Conservation (phyloP, 2,329 filamentous ascomycete genomes). For the Neonectria coccinea region DNA sequence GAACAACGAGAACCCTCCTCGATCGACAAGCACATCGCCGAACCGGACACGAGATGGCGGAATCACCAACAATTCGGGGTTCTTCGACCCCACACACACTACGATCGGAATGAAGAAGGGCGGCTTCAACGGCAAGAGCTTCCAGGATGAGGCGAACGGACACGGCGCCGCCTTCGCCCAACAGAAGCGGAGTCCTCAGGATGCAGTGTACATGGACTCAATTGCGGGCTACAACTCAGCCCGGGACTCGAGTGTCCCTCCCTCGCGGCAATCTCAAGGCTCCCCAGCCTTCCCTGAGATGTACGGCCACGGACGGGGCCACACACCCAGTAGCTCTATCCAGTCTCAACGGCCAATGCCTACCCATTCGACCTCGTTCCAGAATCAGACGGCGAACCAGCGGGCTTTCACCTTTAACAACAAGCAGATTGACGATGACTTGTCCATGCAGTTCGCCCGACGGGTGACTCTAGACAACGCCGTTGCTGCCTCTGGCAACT, state of each 20-base stretch:
- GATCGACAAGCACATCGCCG: slow-evolving; percentile 69
- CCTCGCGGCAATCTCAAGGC: slow-evolving; percentile 65
- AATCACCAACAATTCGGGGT: slow-evolving; percentile 56
- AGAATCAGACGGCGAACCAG: slow-evolving; percentile 56
- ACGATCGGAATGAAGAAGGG: slow-evolving; percentile 56
- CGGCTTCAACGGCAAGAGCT: slow-evolving; percentile 39
- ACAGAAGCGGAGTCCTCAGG: slow-evolving; percentile 51
- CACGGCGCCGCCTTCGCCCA: slow-evolving; percentile 43
- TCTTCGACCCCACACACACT: slow-evolving; percentile 60
- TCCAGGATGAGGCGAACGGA: slow-evolving; percentile 41
- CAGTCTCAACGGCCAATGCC: slow-evolving; percentile 61
- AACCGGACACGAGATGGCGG: slow-evolving; percentile 64
- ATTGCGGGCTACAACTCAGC: slow-evolving; percentile 52
- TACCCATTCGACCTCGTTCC: slow-evolving; percentile 60
- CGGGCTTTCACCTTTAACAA: slow-evolving; percentile 53
- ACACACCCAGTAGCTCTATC: slow-evolving; percentile 58
- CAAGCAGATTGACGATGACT: slow-evolving; percentile 54
- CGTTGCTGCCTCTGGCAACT: slow-evolving; percentile 27
- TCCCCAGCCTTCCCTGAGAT: slow-evolving; percentile 53
- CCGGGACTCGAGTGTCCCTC: slow-evolving; percentile 67
- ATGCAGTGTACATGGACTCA: slow-evolving; percentile 56
- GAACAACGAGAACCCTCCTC: slow-evolving; percentile 61
- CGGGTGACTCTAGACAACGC: slow-evolving; percentile 51
- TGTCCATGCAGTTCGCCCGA: slow-evolving; percentile 51
- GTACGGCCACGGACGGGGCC: slow-evolving; percentile 47